phyloP scores from a whole-genome alignment of 1,139 yeast genomes.

The Arxiozyma heterogenica region DNA sequence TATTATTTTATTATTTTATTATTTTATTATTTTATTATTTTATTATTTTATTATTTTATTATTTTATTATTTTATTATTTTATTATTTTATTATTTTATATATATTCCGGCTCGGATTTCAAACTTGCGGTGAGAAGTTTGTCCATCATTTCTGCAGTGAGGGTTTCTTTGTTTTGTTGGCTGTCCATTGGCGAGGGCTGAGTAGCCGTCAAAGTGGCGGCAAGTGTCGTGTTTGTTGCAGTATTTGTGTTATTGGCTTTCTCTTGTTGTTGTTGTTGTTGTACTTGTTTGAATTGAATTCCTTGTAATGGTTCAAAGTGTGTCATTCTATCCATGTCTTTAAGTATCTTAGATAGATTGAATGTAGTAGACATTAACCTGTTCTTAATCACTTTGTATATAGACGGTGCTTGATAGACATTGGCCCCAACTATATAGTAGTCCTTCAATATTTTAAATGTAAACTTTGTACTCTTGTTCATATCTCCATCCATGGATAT shows the following conservation, averaged over 20 bases:
- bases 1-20: too few species aligned
- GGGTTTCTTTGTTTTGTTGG: constrained; percentile 9
- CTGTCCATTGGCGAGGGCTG: constrained; percentile 10
- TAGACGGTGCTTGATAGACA: constrained; percentile 79
- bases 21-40: too few species aligned
- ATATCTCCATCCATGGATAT: too few species aligned
- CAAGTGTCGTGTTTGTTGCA: constrained; percentile 4
- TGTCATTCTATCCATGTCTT: constrained; percentile 19
- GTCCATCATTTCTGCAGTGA: constrained; percentile 27
- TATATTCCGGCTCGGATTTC: constrained; percentile 27
- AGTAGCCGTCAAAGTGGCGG: constrained; percentile 1
- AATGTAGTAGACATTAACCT: constrained; percentile 36
- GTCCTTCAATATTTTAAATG: constrained; percentile 50
- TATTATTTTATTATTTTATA: too few species aligned
- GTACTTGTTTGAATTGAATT: constrained; percentile 19
- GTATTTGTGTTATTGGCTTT: not conserved
- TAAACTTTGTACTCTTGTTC: constrained; percentile 35
- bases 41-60: too few species aligned
- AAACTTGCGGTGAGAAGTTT: constrained; percentile 26
- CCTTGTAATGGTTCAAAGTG: constrained; percentile 31
- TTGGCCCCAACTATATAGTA: constrained; percentile 88
- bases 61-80: too few species aligned
- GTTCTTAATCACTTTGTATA: constrained; percentile 47
- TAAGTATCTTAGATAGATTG: constrained; percentile 22
- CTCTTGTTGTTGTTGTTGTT: constrained; percentile 1